These are phyloP conservation scores for Linum usitatissimum DNA, from an alignment of 345 rosid genomes.

Conservation along the genomic window DNA sequence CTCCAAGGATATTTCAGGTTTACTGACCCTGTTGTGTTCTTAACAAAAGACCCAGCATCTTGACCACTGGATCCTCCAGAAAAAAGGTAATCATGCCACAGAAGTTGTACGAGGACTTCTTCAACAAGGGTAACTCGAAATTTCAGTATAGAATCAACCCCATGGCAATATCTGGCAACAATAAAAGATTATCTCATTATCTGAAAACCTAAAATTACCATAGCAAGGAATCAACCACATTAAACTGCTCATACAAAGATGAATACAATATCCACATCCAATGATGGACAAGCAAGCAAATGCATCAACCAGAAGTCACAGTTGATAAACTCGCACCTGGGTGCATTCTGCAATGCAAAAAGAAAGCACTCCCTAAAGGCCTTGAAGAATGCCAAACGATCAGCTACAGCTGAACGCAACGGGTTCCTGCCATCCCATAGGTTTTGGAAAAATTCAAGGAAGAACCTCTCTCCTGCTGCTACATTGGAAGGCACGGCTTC, in stretches of 20 bases:
- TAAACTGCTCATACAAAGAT: background rate
- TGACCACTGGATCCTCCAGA: slow-evolving; percentile 20
- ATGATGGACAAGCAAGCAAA: background rate
- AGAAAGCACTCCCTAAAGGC: slow-evolving; percentile 75
- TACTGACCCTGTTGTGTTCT: slow-evolving; percentile 26
- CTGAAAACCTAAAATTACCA: slow-evolving; percentile 6
- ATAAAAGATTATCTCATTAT: slow-evolving; percentile 7
- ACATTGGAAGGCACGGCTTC: slow-evolving; percentile 52
- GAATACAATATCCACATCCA: background rate
- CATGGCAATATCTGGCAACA: slow-evolving; percentile 43
- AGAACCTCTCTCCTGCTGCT: slow-evolving; percentile 50
- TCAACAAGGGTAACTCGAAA: slow-evolving; percentile 47
- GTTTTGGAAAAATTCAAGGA: slow-evolving; percentile 59
- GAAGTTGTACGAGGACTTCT: slow-evolving; percentile 53
- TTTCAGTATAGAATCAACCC: slow-evolving; percentile 31
- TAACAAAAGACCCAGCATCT: slow-evolving; percentile 17
- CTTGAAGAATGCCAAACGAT: slow-evolving; percentile 41
- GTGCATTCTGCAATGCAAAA: slow-evolving; percentile 67
- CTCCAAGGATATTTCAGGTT: slow-evolving; percentile 25
- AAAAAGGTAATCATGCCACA: slow-evolving; percentile 60
- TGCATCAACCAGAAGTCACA: slow-evolving; percentile 8
- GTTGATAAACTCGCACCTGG: slow-evolving; percentile 36
- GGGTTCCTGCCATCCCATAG: slow-evolving; percentile 73
- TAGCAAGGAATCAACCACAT: background rate
- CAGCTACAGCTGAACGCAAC: slow-evolving; percentile 38